Evolutionary conservation across 352 stramenopile genomes (phyloP).

Genomic region (Blastocystis sp.): DNA sequence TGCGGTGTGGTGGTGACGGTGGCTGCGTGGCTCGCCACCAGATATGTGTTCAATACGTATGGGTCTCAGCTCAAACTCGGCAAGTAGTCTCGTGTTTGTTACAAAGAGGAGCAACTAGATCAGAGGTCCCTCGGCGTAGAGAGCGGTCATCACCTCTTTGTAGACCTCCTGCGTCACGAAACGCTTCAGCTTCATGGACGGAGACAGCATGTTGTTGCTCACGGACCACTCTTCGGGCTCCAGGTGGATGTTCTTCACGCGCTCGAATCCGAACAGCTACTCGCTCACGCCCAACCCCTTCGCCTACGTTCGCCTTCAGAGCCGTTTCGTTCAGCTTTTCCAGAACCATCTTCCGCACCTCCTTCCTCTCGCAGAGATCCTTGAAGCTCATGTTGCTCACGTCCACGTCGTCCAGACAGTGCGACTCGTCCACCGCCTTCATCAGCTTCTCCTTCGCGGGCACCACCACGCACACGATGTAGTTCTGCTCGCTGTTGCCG

Average conservation of each 20-base stretch:
- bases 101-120: not conserved
- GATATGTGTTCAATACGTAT: conserved; percentile 8
- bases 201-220: conserved; percentile 65
- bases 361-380: not conserved
- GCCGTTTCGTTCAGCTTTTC: conserved; percentile 62
- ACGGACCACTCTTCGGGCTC: conserved; percentile 63
- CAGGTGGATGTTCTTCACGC: conserved; percentile 59
- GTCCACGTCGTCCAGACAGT: not conserved
- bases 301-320: conserved; percentile 14
- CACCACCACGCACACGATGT: conserved; percentile 80
- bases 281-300: not conserved
- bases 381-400: conserved; percentile 11
- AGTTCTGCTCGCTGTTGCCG: conserved; percentile 82
- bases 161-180: conserved; percentile 56
- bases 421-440: not conserved
- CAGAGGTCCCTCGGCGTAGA: conserved; percentile 17
- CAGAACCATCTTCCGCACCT: conserved; percentile 52
- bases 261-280: conserved; percentile 72
- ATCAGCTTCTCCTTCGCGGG: conserved; percentile 74
- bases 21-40: conserved; percentile 7
- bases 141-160: conserved; percentile 40
- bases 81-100: conserved; percentile 65
- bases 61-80: conserved; percentile 49
- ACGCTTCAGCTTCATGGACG: conserved; percentile 70
- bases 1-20: conserved; percentile 6